Evolutionary conservation across 768 basidiomycete species (phyloP), one percentile per base, ranked within the genome.

Genomic region (Hydnomerulius pinastri): DNA sequence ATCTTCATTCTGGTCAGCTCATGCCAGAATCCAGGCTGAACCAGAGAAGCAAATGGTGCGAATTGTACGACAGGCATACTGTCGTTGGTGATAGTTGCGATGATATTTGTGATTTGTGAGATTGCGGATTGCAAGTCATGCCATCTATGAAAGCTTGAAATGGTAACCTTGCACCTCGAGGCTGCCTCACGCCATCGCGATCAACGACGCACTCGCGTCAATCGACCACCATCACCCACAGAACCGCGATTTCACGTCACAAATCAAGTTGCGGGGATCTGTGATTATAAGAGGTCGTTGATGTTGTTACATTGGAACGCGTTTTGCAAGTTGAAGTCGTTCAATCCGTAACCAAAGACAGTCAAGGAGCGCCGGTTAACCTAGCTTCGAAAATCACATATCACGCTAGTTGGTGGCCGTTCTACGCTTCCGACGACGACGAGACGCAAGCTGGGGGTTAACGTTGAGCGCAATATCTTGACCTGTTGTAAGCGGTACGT

Each of bases 21-120:
- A 57, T 96, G 90, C 94, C 95, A 99, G 68, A 98, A 93, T 2
- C 84, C 78, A 1, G 97, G 95, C 54, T 92, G 86, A 2, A 97
- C 88, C 37, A 90, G 77, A 7, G 93, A 93, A 4, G 86, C 77
- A 59, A 98, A 85, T 0, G 95, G 94, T 36, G 86, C 77, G 64
- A 99, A 98, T 69, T 97, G 93, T 21, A 98, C 79, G 60, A 89
- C 77, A 18, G 77, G 64, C 78, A 78, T 78, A 30, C 43, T 46
- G 50, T 51, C 48, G 49, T 20, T 43, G 17, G 43, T 46, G 27
- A 37, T 49, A 21, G 43, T 46, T 49, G 44, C 10, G 42, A 33
- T 13, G 43, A 29, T 36, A 21, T 28, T 41, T 13, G 24, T 23
- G 43, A 25, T 30, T 20, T 29, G 5, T 25, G 38, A 32, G 33